Evolutionary conservation across 495 filamentous ascomycete genomes (phyloP).

Genomic region (Tuber magnatum): DNA sequence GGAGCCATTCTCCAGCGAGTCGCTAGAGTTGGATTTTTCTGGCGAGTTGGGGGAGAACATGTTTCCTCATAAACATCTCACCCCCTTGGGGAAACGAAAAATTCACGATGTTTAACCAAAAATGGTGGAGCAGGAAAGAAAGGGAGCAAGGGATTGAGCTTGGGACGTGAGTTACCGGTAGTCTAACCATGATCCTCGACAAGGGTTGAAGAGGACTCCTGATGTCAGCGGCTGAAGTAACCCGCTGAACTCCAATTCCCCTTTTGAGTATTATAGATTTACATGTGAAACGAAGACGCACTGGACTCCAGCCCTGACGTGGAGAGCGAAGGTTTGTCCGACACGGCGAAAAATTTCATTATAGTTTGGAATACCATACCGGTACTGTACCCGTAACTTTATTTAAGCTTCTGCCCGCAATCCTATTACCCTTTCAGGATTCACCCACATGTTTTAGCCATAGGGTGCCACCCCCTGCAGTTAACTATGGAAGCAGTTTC

Average conservation of each 20-base stretch:
- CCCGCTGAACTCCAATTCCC: conserved; percentile 14
- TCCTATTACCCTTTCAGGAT: neutral
- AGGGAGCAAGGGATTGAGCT: neutral
- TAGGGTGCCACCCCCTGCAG: neutral
- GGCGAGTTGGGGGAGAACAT: conserved; percentile 19
- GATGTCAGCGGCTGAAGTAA: conserved; percentile 31
- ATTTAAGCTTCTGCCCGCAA: neutral
- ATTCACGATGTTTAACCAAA: neutral
- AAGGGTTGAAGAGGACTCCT: conserved; percentile 11
- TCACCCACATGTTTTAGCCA: neutral
- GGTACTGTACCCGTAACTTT: neutral
- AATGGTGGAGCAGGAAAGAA: neutral
- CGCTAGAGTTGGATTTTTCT: conserved; percentile 5
- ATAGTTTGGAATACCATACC: neutral
- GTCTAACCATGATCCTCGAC: neutral
- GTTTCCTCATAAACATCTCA: conserved; percentile 5
- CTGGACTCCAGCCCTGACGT: neutral
- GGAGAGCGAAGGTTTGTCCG: neutral
- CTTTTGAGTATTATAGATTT: neutral
- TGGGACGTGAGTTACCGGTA: neutral
- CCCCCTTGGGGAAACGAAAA: neutral
- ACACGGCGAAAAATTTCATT: neutral
- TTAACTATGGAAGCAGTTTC: neutral
- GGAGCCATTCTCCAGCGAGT: conserved; percentile 16
- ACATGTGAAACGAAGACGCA: neutral